Conservation (phyloP, 306 rosid species). For the Quercus rubra region DNA sequence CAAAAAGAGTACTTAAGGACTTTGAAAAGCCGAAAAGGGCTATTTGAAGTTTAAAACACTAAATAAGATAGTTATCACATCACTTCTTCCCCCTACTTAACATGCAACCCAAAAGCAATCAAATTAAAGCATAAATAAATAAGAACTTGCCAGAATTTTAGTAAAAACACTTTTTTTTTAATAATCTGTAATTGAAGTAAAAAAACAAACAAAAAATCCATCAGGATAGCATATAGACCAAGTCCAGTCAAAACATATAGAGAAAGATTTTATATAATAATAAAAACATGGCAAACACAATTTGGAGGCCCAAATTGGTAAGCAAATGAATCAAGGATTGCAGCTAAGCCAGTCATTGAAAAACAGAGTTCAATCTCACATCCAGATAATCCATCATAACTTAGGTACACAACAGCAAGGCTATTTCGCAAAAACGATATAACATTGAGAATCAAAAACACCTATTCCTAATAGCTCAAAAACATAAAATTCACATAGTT, state of each 20-base stretch:
- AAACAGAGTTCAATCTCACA: neutral
- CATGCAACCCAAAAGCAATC: neutral
- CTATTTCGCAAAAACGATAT: neutral
- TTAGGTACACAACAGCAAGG: too few relatives aligned
- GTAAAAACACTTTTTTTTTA: neutral
- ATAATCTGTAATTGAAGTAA: neutral
- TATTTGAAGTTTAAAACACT: neutral
- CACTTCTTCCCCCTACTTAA: neutral
- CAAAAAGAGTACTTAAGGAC: neutral
- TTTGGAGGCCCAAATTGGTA: conserved; percentile 5
- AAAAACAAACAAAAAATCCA: neutral
- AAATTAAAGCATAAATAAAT: neutral
- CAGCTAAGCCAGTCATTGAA: neutral
- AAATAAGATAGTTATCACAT: neutral
- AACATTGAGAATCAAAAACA: neutral
- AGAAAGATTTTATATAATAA: neutral
- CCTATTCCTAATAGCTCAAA: neutral
- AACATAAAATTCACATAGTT: neutral
- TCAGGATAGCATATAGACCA: neutral
- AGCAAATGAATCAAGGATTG: neutral
- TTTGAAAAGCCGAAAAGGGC: neutral
- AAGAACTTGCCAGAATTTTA: neutral
- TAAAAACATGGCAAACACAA: neutral
- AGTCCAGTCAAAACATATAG: neutral
- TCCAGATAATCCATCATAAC: neutral